phyloP scores from a whole-genome alignment of 2,329 filamentous ascomycete species.

The Ceratocystis eucalypticola region DNA sequence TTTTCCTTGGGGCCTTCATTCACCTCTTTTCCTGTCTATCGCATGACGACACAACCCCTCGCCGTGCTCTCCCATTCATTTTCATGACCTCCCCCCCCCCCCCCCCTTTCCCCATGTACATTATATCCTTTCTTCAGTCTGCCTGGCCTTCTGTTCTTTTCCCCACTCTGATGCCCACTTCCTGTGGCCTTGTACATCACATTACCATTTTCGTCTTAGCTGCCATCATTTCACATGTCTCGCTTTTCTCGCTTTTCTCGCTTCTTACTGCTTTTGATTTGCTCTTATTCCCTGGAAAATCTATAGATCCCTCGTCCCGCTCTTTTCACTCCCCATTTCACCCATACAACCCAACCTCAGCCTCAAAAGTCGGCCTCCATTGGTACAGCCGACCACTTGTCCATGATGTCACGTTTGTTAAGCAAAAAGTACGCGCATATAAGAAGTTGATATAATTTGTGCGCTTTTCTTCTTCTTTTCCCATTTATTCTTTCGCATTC shows the following conservation, averaged over 20 bases:
- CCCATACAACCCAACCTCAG: neutral
- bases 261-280: neutral
- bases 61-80: neutral
- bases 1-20: neutral
- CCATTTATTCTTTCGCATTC: neutral
- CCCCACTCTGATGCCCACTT: neutral
- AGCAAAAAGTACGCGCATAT: neutral
- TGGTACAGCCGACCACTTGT: neutral
- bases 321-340: neutral
- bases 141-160: neutral
- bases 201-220: neutral
- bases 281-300: neutral
- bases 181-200: neutral
- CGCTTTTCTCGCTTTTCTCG: constrained; percentile 1
- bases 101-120: neutral
- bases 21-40: neutral
- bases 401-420: neutral
- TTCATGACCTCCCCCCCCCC: neutral
- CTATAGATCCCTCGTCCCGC: neutral
- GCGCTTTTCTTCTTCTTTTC: too few relatives aligned
- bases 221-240: neutral
- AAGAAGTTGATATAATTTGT: neutral
- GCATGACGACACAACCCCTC: neutral
- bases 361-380: neutral
- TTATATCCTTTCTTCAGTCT: neutral